Conservation (phyloP, 805 yeast species). For the Sugiyamaella valdiviana region DNA sequence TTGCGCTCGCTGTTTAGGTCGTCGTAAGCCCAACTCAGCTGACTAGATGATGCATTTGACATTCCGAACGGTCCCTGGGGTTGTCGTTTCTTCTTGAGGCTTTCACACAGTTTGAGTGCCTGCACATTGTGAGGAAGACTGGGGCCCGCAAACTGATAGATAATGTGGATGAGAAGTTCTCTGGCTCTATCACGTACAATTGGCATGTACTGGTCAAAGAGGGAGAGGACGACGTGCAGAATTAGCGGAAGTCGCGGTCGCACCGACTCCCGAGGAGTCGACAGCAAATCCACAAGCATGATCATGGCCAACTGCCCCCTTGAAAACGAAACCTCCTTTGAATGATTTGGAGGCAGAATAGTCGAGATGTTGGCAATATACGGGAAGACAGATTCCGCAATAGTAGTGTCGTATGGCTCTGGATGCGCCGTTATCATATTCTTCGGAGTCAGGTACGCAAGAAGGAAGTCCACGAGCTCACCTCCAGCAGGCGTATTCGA, state of each 20-base stretch:
- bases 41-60: not conserved
- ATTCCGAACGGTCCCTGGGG: not conserved
- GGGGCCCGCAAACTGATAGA: conserved; percentile 52
- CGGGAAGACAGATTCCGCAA: conserved; percentile 45
- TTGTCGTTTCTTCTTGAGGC: conserved; percentile 30
- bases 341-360: conserved; percentile 43
- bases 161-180: conserved; percentile 62
- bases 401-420: conserved; percentile 30
- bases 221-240: conserved; percentile 70
- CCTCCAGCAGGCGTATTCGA: conserved; percentile 44
- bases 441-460: conserved; percentile 71
- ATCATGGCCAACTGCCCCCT: conserved; percentile 82
- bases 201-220: conserved; percentile 81
- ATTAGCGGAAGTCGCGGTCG: conserved; percentile 59
- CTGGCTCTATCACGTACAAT: conserved; percentile 82
- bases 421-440: conserved; percentile 76
- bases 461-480: conserved; percentile 51
- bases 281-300: conserved; percentile 72
- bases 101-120: conserved; percentile 50
- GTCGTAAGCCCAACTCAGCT: conserved; percentile 69
- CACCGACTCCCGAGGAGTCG: conserved; percentile 54
- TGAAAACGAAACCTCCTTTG: conserved; percentile 73
- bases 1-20: conserved; percentile 69
- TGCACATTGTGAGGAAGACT: conserved; percentile 37
- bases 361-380: conserved; percentile 69